Evolutionary conservation across 2,329 filamentous ascomycete genomes (phyloP), one percentile per base, ranked within the genome.

Genomic region (Thelonectria discophora): DNA sequence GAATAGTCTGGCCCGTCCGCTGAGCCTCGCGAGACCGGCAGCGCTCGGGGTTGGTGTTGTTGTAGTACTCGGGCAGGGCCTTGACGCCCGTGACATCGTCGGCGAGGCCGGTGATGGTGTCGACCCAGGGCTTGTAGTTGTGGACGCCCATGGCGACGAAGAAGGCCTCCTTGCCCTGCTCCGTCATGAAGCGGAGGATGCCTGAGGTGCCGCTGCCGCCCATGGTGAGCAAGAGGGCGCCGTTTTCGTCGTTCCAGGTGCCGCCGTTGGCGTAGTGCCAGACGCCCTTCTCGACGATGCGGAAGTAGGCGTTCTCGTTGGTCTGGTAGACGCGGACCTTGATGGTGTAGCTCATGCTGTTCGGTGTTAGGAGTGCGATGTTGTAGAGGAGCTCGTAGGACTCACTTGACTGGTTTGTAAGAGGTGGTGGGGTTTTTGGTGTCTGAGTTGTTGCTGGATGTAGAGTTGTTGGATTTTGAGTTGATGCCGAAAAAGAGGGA

Each of bases 241-340:
- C 62, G 17, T 68, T 32, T 7, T 45, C 5, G 11, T 69, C 66
- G 0, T 6, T 57, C 66, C 62, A 68, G 12, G 58, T 51, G 42
- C 46, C 47, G 11, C 66, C 63, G 27, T 68, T 58, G 62, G 54
- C 66, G 48, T 69, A 68, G 62, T 68, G 61, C 66, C 66, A 68
- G 27, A 59, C 62, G 3, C 17, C 66, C 17, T 65, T 63, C 3
- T 68, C 66, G 9, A 69, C 66, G 3, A 60, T 50, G 55, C 43
- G 61, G 51, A 68, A 68, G 32, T 49, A 68, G 56, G 66, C 66
- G 39, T 68, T 69, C 34, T 52, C 47, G 39, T 61, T 69, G 55
- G 56, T 67, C 15, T 68, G 66, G 42, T 61, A 68, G 48, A 68
- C 58, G 12, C 66, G 66, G 54, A 69, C 64, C 43, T 69, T 68